Conservation (phyloP, 345 rosid genomes). For the Erodium maritimum region DNA sequence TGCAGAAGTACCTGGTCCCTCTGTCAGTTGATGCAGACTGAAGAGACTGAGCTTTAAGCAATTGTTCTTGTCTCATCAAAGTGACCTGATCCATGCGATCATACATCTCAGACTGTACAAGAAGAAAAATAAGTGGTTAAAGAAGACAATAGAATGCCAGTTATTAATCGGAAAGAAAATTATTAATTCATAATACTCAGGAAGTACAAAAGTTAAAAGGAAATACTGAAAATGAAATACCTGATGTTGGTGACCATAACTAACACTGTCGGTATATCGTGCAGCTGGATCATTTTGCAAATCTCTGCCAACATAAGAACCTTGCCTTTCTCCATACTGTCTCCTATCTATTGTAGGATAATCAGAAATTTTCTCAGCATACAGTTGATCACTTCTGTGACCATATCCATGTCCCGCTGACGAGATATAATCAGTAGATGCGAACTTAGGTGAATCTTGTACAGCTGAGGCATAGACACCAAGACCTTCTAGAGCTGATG, state of each 20-base stretch:
- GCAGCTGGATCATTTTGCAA: conserved; percentile 52
- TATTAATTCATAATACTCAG: not conserved
- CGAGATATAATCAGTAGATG: conserved; percentile 52
- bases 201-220: conserved; percentile 1
- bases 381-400: conserved; percentile 60
- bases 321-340: conserved; percentile 60
- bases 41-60: conserved; percentile 56
- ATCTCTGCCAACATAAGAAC: conserved; percentile 61
- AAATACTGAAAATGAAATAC: conserved; percentile 20
- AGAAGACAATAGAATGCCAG: not conserved
- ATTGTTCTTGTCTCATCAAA: conserved; percentile 71
- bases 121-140: not conserved
- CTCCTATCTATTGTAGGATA: conserved; percentile 61
- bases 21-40: conserved; percentile 66
- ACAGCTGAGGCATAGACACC: conserved; percentile 50
- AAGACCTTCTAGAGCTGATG: conserved; percentile 56
- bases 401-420: conserved; percentile 61
- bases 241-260: conserved; percentile 71
- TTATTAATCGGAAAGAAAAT: not conserved
- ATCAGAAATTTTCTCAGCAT: conserved; percentile 61
- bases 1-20: conserved; percentile 53
- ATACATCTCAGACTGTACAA: conserved; percentile 50
- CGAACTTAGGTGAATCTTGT: conserved; percentile 70
- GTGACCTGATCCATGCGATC: conserved; percentile 74
- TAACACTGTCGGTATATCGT: conserved; percentile 59